Conservation (phyloP, 257 asterid genomes). For the Solanum corneliomulleri region DNA sequence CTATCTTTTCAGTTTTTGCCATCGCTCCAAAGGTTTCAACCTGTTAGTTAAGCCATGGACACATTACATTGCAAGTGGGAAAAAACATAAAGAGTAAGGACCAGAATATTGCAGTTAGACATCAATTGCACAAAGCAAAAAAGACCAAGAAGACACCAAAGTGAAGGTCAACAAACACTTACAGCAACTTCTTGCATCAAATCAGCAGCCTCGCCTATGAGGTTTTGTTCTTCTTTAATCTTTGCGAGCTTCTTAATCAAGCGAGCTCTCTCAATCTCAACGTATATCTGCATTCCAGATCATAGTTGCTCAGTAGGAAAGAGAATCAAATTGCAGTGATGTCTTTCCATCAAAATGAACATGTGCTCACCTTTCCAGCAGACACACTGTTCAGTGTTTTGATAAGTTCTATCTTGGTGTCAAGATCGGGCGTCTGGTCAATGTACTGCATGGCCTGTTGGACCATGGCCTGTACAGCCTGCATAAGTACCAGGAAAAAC, state of each 20-base stretch:
- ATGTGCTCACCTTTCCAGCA: conserved; percentile 73
- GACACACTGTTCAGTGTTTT: conserved; percentile 83
- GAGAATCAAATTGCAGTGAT: background rate
- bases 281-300: conserved; percentile 53
- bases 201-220: conserved; percentile 89
- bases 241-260: conserved; percentile 87
- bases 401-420: conserved; percentile 79
- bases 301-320: background rate
- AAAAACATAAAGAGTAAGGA: background rate
- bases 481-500: background rate
- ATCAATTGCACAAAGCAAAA: background rate
- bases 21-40: conserved; percentile 97
- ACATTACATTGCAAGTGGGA: background rate
- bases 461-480: conserved; percentile 98
- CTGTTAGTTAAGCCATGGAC: conserved; percentile 18
- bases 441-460: conserved; percentile 91
- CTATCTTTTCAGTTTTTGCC: conserved; percentile 98
- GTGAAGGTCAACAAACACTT: conserved; percentile 12
- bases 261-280: conserved; percentile 97
- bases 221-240: conserved; percentile 87
- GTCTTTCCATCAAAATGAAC: background rate
- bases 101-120: background rate
- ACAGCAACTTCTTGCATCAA: conserved; percentile 99
- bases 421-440: conserved; percentile 92
- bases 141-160: background rate